Percentiles rank a stretch among this genome's conserved stretches.
phyloP scores from a whole-genome alignment of 2,329 filamentous ascomycete genomes.

The Penicillium sp. region DNA sequence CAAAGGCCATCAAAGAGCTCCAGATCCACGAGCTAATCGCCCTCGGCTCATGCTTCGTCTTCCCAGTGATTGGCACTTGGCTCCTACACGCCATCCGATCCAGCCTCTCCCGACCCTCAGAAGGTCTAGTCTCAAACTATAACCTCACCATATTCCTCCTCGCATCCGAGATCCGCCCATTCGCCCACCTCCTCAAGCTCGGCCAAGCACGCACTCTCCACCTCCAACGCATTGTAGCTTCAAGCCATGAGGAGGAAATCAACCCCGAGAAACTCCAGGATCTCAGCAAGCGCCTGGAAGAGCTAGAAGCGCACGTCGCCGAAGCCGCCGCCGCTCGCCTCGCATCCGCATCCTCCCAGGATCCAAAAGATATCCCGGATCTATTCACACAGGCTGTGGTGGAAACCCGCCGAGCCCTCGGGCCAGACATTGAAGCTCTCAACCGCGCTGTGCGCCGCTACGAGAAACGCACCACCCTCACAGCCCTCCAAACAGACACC shows the following conservation, averaged over 20 bases:
- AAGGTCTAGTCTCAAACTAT: conserved; percentile 87
- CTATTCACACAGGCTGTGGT: conserved; percentile 43
- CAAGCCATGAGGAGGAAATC: conserved; percentile 35
- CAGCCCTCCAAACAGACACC: conserved; percentile 74
- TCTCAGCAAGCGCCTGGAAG: conserved; percentile 66
- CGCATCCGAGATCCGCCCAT: conserved; percentile 79
- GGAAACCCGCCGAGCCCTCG: conserved; percentile 66
- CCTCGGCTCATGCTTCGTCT: conserved; percentile 74
- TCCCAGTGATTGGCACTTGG: conserved; percentile 78
- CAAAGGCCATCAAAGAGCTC: conserved; percentile 61
- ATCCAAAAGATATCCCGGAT: conserved; percentile 44
- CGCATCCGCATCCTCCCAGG: conserved; percentile 22
- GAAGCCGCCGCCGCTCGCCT: conserved; percentile 35
- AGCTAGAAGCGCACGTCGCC: conserved; percentile 63
- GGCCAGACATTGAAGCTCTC: conserved; percentile 82
- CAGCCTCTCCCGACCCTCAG: conserved; percentile 79
- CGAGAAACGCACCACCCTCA: conserved; percentile 80
- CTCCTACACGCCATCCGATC: conserved; percentile 78
- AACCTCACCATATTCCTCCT: conserved; percentile 90
- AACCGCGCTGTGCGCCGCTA: conserved; percentile 87
- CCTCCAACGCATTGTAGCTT: conserved; percentile 69
- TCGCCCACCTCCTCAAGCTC: conserved; percentile 79
- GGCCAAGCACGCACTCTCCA: conserved; percentile 77
- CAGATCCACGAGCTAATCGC: conserved; percentile 74
- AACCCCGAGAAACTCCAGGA: conserved; percentile 50